Conservation (phyloP, 2,329 filamentous ascomycete genomes). For the Parascedosporium putredinis region DNA sequence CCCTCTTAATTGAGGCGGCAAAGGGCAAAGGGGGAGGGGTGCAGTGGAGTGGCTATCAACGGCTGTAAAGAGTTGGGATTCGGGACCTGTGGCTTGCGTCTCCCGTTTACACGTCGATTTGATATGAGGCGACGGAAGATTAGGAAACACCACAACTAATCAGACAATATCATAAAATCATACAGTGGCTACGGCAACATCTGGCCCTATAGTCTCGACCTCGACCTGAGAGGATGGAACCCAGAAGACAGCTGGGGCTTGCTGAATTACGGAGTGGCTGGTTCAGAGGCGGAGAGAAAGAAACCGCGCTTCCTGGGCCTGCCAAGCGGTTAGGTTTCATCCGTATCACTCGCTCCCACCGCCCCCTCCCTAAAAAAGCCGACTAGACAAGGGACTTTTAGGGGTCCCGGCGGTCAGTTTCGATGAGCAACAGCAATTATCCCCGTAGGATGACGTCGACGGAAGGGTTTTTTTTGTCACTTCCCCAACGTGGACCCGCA, state of each 20-base stretch:
- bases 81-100: background rate
- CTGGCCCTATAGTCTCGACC: background rate
- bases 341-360: background rate
- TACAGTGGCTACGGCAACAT: background rate
- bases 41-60: background rate
- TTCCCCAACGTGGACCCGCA: background rate
- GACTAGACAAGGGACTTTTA: background rate
- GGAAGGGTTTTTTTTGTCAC: background rate
- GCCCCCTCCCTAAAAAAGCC: background rate
- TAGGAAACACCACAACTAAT: background rate
- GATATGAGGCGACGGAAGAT: background rate
- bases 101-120: too few relatives aligned
- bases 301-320: background rate
- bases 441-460: constrained; percentile 1
- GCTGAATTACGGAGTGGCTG: background rate
- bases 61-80: background rate
- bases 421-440: too few relatives aligned
- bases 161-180: background rate
- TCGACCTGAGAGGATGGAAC: background rate
- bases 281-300: background rate
- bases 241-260: background rate
- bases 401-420: background rate
- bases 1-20: too few relatives aligned
- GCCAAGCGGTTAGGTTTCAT: background rate
- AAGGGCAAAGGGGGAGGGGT: background rate